Base-by-base conservation (phyloP, 2,329 filamentous ascomycete genomes). In the Trichoderma semiorbis region DNA sequence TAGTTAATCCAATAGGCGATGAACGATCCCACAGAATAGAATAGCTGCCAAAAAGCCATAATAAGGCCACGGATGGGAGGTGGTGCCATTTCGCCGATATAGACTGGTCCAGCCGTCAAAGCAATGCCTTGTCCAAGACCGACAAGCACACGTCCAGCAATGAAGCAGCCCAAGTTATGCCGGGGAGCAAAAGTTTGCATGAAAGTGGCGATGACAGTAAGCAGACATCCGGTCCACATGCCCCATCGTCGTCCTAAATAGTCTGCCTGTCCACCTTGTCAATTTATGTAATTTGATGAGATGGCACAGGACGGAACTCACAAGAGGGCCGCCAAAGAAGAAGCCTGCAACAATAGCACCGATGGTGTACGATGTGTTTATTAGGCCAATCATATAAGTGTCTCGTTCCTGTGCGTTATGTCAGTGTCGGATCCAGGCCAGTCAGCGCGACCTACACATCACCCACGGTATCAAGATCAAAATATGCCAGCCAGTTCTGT, bases 1-100 rank as follows among this genome's bases (percentile, higher is more conserved):
- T 64, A 64, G 62, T 64, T 64, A 26, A 64, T 64, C 62, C 62
- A 64, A 21, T 64, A 64, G 3, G 62, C 62, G 16, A 64, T 50
- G 7, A 64, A 64, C 6, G 62, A 64, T 6, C 62, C 62, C 1
- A 64, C 62, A 50, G 62, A 64, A 14, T 64, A 64, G 11, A 64
- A 64, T 26, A 64, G 39, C n/a, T 64, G 62, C 62, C 62, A 64
- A 7, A 64, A 64, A 21, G 62, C 62, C 62, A 64, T 64, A 18
- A 64, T 64, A 5, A 64, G 36, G 1, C 62, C 62, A 3, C 62
- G 62, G 11, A 64, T 64, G 1, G 39, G 62, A 16, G 62, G 39
- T 16, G 62, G 62, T 8, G 62, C 62, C 62, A 64, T 64, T 32
- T 64, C 62, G 7, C 62, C 62, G 3, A 64, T 64, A 14, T 64